Conservation (phyloP, 345 rosid genomes). For the Psidium friedrichsthalianum region DNA sequence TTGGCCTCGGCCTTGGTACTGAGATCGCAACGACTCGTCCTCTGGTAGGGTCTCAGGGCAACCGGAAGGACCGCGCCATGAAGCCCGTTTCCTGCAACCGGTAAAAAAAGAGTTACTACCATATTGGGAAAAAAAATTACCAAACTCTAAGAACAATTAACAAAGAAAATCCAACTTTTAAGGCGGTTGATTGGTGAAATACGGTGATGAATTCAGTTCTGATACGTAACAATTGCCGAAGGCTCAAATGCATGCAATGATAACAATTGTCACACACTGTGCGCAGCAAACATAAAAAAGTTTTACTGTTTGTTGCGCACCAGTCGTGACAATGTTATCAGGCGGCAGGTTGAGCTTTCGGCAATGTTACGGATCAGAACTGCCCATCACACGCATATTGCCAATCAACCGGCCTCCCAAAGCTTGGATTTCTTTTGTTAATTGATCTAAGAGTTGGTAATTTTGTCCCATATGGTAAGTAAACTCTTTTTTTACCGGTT, state of each 20-base stretch:
- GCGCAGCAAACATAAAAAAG: background rate
- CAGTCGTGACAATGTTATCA: no score
- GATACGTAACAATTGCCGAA: background rate
- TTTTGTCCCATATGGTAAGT: no score
- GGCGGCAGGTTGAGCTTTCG: no score
- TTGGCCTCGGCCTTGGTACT: background rate
- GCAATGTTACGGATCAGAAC: no score
- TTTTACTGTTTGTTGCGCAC: no score
- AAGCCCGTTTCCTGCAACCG: slow-evolving; percentile 11
- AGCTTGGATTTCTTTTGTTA: no score
- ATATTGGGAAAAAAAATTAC: background rate
- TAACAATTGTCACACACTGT: no score
- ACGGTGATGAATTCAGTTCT: background rate
- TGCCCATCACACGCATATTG: no score
- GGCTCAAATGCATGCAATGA: no score
- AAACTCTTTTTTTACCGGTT: no score
- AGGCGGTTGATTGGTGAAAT: background rate
- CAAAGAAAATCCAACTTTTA: background rate
- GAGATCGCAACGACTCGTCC: background rate
- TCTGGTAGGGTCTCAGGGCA: slow-evolving; percentile 24
- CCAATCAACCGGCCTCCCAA: no score
- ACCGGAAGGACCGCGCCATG: slow-evolving; percentile 21
- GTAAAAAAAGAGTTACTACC: background rate
- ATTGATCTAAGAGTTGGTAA: no score
- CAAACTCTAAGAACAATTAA: background rate